These are phyloP conservation scores for Lachnellula hyalina DNA, from an alignment of 2,329 filamentous ascomycete species.

Conservation along the genomic window DNA sequence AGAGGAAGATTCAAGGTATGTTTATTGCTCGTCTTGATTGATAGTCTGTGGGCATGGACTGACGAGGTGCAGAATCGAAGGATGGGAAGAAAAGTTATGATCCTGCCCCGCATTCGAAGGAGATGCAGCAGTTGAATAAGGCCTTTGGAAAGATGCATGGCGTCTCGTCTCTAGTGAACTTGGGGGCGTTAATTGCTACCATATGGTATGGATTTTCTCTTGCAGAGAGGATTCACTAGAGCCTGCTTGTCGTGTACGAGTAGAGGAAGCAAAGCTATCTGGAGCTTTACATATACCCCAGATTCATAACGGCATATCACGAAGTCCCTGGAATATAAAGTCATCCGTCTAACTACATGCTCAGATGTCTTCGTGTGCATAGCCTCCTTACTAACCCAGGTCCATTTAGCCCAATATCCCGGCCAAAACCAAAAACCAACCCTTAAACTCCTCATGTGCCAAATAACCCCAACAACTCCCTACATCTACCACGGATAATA, in stretches of 20 bases:
- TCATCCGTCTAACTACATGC: too few relatives aligned
- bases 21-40: slow-evolving; percentile 2
- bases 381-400: too few relatives aligned
- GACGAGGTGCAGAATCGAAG: slow-evolving; percentile 56
- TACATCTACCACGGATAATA: too few relatives aligned
- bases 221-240: slow-evolving; percentile 25
- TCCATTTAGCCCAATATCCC: too few relatives aligned
- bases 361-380: too few relatives aligned
- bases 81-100: slow-evolving; percentile 88
- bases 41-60: background rate
- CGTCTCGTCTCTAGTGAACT: slow-evolving; percentile 71
- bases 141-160: slow-evolving; percentile 77
- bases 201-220: slow-evolving; percentile 75
- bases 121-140: slow-evolving; percentile 78
- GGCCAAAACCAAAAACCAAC: too few relatives aligned
- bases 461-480: too few relatives aligned
- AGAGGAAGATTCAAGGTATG: slow-evolving; percentile 74
- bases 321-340: background rate
- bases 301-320: background rate
- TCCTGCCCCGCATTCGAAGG: slow-evolving; percentile 69
- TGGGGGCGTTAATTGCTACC: slow-evolving; percentile 63
- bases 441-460: too few relatives aligned
- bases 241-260: background rate
- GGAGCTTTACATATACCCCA: background rate
- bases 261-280: background rate